Percentiles rank a stretch among this genome's conserved stretches.
phyloP scores from a whole-genome alignment of 2,329 filamentous ascomycete species.

The Nothopassalora personata region DNA sequence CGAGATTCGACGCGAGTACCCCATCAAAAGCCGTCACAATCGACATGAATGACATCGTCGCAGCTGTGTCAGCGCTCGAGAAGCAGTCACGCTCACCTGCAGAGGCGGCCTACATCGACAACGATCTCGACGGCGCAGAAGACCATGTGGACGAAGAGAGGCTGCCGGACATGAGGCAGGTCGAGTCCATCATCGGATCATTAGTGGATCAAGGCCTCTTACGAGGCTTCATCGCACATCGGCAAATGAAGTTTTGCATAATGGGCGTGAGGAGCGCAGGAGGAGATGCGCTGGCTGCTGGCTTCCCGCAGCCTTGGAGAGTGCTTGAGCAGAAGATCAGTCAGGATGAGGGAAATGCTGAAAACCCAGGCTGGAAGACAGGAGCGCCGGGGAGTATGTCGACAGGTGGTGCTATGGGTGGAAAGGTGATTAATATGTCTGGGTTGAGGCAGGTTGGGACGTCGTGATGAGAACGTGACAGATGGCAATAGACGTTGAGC shows the following conservation, averaged over 20 bases:
- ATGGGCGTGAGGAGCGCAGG: conserved; percentile 60
- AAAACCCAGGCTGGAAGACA: conserved; percentile 72
- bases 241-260: conserved; percentile 72
- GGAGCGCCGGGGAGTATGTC: conserved; percentile 17
- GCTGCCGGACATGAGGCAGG: conserved; percentile 49
- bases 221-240: conserved; percentile 77
- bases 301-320: conserved; percentile 70
- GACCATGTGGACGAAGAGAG: conserved; percentile 4
- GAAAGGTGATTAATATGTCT: conserved; percentile 54
- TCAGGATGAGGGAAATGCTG: conserved; percentile 52
- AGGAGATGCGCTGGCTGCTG: conserved; percentile 57
- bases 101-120: conserved; percentile 38
- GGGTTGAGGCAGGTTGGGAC: conserved; percentile 46
- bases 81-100: conserved; percentile 38
- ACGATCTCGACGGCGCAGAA: conserved; percentile 40
- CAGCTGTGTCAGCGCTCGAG: conserved; percentile 61
- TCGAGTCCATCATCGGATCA: conserved; percentile 67
- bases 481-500: too few species aligned
- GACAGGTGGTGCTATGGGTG: conserved; percentile 31
- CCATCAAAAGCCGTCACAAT: conserved; percentile 62
- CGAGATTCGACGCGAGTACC: conserved; percentile 47
- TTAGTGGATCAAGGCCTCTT: conserved; percentile 76
- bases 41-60: conserved; percentile 63
- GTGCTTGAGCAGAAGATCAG: conserved; percentile 58
- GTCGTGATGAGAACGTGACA: background rate